Evolutionary conservation across 78 protist species (phyloP), one percentile per base, ranked within the genome.

Genomic region (Protostelium mycophagum): DNA sequence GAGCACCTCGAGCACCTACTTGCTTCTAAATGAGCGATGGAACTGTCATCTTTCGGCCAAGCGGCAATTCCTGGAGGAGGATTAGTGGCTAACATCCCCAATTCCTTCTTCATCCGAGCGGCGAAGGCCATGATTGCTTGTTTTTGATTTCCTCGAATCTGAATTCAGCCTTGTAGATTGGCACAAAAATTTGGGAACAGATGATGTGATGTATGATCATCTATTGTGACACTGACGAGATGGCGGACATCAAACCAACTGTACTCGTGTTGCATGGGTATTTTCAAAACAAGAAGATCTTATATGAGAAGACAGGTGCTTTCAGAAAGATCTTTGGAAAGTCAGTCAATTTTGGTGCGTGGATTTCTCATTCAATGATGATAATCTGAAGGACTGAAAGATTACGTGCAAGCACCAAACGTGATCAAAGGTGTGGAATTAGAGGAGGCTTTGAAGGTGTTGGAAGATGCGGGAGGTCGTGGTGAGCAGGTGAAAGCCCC

Each of bases 61-160:
- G 91, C 94, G 34, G 89, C 90, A 9, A 92, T 86, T 0, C 94
- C 94, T 34, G 94, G 94, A 28, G 94, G 94, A 5, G 94, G 94
- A 38, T 92, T 91, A 25, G 88, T 92, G 37, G 89, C 88, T 34
- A 92, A 85, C 23, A 88, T 89, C 36, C 63, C 35, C 23, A 92
- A 28, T 29, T 92, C 94, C 86, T 92, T 88, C 89, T 89, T 92
- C 83, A 92, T 28, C 36, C 94, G 86, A 9, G 86, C 38, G 0
- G 83, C 0, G 37, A 90, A 63, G 1, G 5, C 86, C 31, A 51
- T 51, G 16, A 5, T 51, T 5, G 5, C 16, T 51, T 16, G 5
- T 5, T 51, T 51, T 5, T 16, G 73, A 51, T 51, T 51, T 51
- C 73, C 73, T 25, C 73, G 73, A 51, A 51, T 51, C 16, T 51